Conservation (phyloP, 169 alveolate species). For the Plasmodium cynomolgi region DNA sequence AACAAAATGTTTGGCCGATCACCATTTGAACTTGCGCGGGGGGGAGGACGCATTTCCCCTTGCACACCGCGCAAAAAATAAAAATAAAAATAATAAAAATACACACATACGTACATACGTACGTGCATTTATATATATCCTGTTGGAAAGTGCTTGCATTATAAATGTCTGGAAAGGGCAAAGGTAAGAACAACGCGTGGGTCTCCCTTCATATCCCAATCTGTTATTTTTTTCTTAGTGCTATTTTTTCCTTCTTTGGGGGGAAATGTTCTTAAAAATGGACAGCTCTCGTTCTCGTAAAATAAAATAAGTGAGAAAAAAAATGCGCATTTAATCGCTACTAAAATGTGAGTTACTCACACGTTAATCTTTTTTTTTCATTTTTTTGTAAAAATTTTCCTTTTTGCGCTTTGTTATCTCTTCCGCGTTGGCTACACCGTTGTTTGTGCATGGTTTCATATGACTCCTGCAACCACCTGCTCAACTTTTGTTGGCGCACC, state of each 20-base stretch:
- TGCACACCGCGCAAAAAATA: not conserved
- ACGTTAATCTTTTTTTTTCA: not conserved
- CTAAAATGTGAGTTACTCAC: not conserved
- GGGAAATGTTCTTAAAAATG: not conserved
- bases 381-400: not conserved
- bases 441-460: not conserved
- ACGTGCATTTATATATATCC: not conserved
- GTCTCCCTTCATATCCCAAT: not conserved
- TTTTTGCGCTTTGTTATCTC: not conserved
- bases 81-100: too few species aligned
- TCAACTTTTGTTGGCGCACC: conserved; percentile 65
- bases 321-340: not conserved
- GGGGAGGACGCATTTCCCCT: not conserved
- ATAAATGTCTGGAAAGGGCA: not conserved
- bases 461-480: not conserved
- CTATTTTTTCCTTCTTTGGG: not conserved
- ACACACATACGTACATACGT: not conserved
- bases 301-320: not conserved
- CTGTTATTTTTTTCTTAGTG: not conserved
- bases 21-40: not conserved
- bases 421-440: not conserved
- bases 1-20: not conserved
- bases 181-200: not conserved
- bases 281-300: not conserved
- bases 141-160: not conserved